Base-by-base conservation (phyloP, 225 moss, liverwort and hornwort species). In the Bryum argenteum region DNA sequence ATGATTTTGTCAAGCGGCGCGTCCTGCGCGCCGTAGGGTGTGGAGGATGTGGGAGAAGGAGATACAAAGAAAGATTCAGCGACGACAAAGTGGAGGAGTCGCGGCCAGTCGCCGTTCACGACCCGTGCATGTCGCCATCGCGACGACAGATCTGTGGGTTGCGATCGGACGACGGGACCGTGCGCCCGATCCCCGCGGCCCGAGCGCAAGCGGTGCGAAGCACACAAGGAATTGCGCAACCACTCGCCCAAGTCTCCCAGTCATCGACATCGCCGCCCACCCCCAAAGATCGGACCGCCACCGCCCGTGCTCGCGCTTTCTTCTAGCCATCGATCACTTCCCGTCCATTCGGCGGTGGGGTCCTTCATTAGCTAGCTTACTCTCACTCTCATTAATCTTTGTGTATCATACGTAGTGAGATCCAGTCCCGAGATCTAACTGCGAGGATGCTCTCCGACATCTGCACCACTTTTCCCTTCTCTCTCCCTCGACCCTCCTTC, bases 91-190 rank as follows among this genome's bases (percentile, higher is more conserved):
- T 81, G 75, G 76, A 85, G 55, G 85, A 85, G 48, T 45, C 61
- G 42, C 72, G 65, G 33, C 2, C 28, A 79, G 79, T 77, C 77
- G 8, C 63, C 78, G 61, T 61, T 61, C 0, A 52, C 42, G 28
- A 42, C 75, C 60, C 75, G 2, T 54, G 50, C 38, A 21, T 59
- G 55, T 81, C 76, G 5, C 73, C 85, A 3, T 78, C 79, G 2
- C 58, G 78, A 20, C 78, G 79, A 18, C 69, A 73, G 28, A 83
- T 87, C 26, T 87, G 86, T 54, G 86, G 86, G 8, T 17, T 83
- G 62, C 72, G 78, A 12, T 52, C 80, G 0, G 75, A 73, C 3
- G 76, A 87, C 16, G 76, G 83, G 2, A 78, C 78, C 0, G 83
- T 83, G 58, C 83, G 86, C 61, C 67, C 0, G 54, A 78, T 11